Conservation (phyloP, 2,329 filamentous ascomycete species). For the Alternaria hordeiaustralica region DNA sequence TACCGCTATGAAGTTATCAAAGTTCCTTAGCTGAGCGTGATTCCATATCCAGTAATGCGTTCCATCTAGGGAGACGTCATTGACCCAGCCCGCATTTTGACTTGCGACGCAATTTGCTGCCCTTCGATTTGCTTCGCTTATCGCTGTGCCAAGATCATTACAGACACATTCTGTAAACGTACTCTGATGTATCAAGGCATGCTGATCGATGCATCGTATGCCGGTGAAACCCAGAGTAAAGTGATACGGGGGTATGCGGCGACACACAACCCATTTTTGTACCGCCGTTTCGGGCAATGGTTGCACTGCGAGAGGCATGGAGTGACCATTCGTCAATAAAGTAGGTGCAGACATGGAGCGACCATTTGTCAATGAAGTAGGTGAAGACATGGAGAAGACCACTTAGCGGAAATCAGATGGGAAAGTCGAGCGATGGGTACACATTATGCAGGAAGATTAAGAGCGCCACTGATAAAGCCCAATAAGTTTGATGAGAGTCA, state of each 20-base stretch:
- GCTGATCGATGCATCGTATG: background rate
- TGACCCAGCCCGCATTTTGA: background rate
- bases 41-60: background rate
- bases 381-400: background rate
- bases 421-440: background rate
- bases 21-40: background rate
- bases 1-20: background rate
- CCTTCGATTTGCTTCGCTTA: background rate
- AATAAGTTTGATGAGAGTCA: background rate
- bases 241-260: background rate
- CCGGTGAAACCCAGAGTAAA: background rate
- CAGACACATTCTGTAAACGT: background rate
- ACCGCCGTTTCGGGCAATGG: background rate
- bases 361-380: background rate
- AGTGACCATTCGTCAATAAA: background rate
- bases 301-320: background rate
- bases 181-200: background rate
- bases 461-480: background rate
- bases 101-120: background rate
- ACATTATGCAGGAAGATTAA: background rate
- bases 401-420: background rate
- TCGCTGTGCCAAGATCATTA: background rate
- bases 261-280: background rate
- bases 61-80: background rate
- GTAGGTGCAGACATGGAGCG: background rate